A percentile compares a stretch with the other conserved stretches of the same genome.
These are phyloP conservation scores for Dentipellis sp. DNA, from an alignment of 768 basidiomycete genomes.

Conservation along the genomic window DNA sequence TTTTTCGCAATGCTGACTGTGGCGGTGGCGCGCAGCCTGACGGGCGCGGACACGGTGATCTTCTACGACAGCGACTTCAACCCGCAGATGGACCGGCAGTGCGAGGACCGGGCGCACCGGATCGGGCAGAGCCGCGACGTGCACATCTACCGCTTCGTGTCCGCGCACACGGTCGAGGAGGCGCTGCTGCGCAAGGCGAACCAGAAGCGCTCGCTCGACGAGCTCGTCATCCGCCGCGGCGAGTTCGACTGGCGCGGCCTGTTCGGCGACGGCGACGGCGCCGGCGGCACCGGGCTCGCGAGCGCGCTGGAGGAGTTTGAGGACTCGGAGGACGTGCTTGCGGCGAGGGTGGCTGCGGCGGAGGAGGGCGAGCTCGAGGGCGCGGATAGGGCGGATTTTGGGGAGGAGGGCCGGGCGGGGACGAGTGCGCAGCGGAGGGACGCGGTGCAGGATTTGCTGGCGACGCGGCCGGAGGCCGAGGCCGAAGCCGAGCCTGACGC, in stretches of 20 bases:
- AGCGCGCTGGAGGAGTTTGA: conserved; percentile 78
- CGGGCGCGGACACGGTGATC: conserved; percentile 90
- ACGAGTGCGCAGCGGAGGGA: conserved; percentile 5
- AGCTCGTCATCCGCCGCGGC: conserved; percentile 86
- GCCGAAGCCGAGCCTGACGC: conserved; percentile 3
- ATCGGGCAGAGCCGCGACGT: conserved; percentile 96
- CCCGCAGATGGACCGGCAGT: conserved; percentile 96
- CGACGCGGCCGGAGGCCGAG: conserved; percentile 5
- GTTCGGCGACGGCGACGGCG: conserved; percentile 43
- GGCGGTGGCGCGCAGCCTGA: conserved; percentile 39
- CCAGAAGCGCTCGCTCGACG: conserved; percentile 88
- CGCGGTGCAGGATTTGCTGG: conserved; percentile 5
- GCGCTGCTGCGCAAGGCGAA: conserved; percentile 97
- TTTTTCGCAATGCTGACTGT: conserved; percentile 14
- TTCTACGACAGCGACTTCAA: conserved; percentile 98
- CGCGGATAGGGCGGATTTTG: conserved; percentile 77
- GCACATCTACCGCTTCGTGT: conserved; percentile 92
- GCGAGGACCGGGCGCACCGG: conserved; percentile 96
- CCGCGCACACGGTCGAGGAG: conserved; percentile 87
- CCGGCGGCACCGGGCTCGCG: conserved; percentile 38
- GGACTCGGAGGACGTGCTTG: conserved; percentile 79
- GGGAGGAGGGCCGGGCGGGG: conserved; percentile 24
- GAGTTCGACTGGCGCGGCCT: conserved; percentile 92
- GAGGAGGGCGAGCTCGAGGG: conserved; percentile 68
- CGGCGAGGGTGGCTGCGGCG: conserved; percentile 66